Evolutionary conservation across 352 stramenopile species (phyloP), one percentile per base, ranked within the genome.

Genomic region (Globisporangium perplexum): DNA sequence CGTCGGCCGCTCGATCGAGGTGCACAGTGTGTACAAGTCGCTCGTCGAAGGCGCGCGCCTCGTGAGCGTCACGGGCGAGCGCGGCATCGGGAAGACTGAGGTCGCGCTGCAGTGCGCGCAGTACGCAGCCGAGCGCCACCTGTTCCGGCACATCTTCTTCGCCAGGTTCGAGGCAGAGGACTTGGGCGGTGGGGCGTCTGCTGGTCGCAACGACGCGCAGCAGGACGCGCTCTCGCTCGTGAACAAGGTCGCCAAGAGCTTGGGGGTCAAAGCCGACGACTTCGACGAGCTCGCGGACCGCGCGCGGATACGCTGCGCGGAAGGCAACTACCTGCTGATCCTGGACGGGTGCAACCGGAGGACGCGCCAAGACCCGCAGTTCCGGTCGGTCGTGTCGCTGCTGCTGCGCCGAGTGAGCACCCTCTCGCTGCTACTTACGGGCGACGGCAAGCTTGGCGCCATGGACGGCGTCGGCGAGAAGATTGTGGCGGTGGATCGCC

Each of bases 401-500:
- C 54, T 91, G 18, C 52, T 93, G 51, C 78, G 83, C 20, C 77
- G 80, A 15, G 83, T 90, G 11, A 86, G 70, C 38, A 72, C 71
- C 0, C 53, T 93, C 12, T 67, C 73, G 20, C 57, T 93, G 12
- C 56, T 93, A 8, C 39, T 93, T 35, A 91, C 80, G 0, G 78
- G 80, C 0, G 81, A 90, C 20, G 72, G 72, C 10, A 89, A 87
- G 43, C 72, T 93, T 43, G 83, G 83, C 12, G 83, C 65, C 0
- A 80, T 91, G 72, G 80, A 93, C 38, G 83, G 83, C 22, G 83
- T 93, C 4, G 76, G 76, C 5, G 83, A 93, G 60, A 90, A 88
- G 60, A 90, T 93, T 41, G 71, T 90, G 20, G 42, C 63, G 0
- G 69, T 93, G 7, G 83, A 87, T 5, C 69, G 68, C 7, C 53